Evolutionary conservation across 2,329 filamentous ascomycete species (phyloP).

Genomic region (Aspergillus candidus): DNA sequence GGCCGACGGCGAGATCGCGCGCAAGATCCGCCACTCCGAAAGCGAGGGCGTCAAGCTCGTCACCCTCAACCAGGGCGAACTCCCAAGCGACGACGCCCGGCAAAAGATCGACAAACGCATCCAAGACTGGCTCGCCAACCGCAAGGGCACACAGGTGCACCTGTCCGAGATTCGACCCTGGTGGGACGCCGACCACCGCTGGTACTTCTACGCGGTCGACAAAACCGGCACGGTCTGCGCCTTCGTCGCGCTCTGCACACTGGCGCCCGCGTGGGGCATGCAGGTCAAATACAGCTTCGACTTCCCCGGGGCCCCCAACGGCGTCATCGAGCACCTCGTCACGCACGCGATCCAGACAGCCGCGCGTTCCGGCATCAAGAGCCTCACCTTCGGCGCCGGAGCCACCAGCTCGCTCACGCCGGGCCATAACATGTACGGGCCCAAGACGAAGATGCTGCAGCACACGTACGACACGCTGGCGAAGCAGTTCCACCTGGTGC

Average conservation of each 20-base stretch:
- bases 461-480: slow-evolving; percentile 77
- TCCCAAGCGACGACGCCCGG: slow-evolving; percentile 60
- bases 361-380: slow-evolving; percentile 53
- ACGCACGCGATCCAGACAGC: slow-evolving; percentile 62
- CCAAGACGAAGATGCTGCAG: slow-evolving; percentile 73
- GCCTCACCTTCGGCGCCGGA: slow-evolving; percentile 81
- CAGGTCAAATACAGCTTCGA: slow-evolving; percentile 96
- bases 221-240: slow-evolving; percentile 65
- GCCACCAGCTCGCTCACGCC: slow-evolving; percentile 68
- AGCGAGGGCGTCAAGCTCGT: slow-evolving; percentile 76
- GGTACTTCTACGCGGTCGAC: slow-evolving; percentile 76
- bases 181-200: slow-evolving; percentile 74
- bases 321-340: slow-evolving; percentile 79
- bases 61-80: slow-evolving; percentile 61
- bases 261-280: slow-evolving; percentile 76
- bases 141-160: slow-evolving; percentile 83
- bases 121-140: slow-evolving; percentile 68
- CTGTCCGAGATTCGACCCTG: slow-evolving; percentile 85
- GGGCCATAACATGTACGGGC: slow-evolving; percentile 73
- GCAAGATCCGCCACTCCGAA: slow-evolving; percentile 75
- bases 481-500: slow-evolving; percentile 71
- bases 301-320: slow-evolving; percentile 79
- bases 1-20: slow-evolving; percentile 60
- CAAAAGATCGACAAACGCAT: slow-evolving; percentile 66
- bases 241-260: slow-evolving; percentile 75